Evolutionary conservation across 1,284 basidiomycete genomes (phyloP).

Genomic region (Mycena citricolor): DNA sequence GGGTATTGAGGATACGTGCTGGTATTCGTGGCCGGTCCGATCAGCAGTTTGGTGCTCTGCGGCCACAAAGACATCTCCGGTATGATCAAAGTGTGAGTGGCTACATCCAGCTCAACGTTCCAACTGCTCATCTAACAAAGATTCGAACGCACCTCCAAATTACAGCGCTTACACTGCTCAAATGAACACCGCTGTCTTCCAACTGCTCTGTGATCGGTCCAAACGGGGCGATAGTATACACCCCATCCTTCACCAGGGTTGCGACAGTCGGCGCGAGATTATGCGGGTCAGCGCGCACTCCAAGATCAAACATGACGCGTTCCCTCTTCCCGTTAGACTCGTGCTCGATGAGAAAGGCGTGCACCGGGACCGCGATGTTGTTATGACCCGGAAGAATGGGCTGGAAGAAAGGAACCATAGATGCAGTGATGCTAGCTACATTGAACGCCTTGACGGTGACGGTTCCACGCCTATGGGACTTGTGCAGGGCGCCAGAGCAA

Average conservation of each 20-base stretch:
- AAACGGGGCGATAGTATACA: slow-evolving; percentile 10
- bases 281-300: slow-evolving; percentile 21
- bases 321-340: neutral
- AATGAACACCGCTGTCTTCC: slow-evolving; percentile 20
- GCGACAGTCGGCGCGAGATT: slow-evolving; percentile 21
- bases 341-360: slow-evolving; percentile 27
- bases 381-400: slow-evolving; percentile 24
- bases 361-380: slow-evolving; percentile 7
- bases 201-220: slow-evolving; percentile 23
- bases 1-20: slow-evolving; percentile 22
- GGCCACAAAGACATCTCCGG: slow-evolving; percentile 25
- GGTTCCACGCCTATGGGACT: too few relatives aligned
- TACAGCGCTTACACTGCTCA: slow-evolving; percentile 24
- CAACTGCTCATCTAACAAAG: neutral
- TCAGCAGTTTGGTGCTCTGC: slow-evolving; percentile 20
- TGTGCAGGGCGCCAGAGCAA: too few relatives aligned
- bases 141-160: slow-evolving; percentile 26
- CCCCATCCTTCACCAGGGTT: slow-evolving; percentile 4
- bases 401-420: slow-evolving; percentile 12
- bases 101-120: slow-evolving; percentile 9
- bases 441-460: slow-evolving; percentile 22
- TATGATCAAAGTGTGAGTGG: slow-evolving; percentile 26
- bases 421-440: slow-evolving; percentile 7
- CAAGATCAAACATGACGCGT: slow-evolving; percentile 29
- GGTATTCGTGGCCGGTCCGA: slow-evolving; percentile 22